Evolutionary conservation across 768 basidiomycete genomes (phyloP), one percentile per base, ranked within the genome.

Genomic region (Stropharia rugosoannulata): DNA sequence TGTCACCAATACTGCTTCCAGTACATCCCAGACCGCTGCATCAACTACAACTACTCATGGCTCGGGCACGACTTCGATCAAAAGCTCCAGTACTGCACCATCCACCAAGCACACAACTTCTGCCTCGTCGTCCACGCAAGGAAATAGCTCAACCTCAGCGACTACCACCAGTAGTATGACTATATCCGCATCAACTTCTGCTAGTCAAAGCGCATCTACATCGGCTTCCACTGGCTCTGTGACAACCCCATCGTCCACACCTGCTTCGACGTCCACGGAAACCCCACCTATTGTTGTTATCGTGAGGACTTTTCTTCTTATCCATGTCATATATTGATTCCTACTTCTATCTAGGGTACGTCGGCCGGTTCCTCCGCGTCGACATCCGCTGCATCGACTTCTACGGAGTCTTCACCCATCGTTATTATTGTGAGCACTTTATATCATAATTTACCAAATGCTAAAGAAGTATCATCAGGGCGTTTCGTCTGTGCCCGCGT

Each of bases 41-140:
- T 49, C 63, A 40, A 54, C 62, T 10, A 37, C 55, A n/a, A 58
- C 62, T 49, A 52, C 54, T 45, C 25, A 60, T 32, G 39, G 60
- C 19, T 49, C 61, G 16, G 52, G 54, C 38, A 50, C 62, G 36
- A 57, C 67, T 39, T 59, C 66, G n/a, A 49, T 57, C 35, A 49
- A 66, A 13, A 51, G 39, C 25, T 15, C 38, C 25, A 35, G 40
- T 32, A 27, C 48, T n/a, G 15, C 58, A n/a, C 4, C 22, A 1
- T 22, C 22, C 22, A 22, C 22, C 22, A 22, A 22, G 22, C 22
- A 22, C 4, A 22, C 22, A 22, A 22, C 22, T 22, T 2, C 2
- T 22, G 22, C 2, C 22, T 22, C 22, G 22, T 22, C 22, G 22
- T 22, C 22, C 22, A n/a, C n/a, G n/a, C n/a, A n/a, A n/a, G n/a